Evolutionary conservation across 768 basidiomycete genomes (phyloP), one percentile per base, ranked within the genome.

Genomic region (Tricholoma hemisulphureum): DNA sequence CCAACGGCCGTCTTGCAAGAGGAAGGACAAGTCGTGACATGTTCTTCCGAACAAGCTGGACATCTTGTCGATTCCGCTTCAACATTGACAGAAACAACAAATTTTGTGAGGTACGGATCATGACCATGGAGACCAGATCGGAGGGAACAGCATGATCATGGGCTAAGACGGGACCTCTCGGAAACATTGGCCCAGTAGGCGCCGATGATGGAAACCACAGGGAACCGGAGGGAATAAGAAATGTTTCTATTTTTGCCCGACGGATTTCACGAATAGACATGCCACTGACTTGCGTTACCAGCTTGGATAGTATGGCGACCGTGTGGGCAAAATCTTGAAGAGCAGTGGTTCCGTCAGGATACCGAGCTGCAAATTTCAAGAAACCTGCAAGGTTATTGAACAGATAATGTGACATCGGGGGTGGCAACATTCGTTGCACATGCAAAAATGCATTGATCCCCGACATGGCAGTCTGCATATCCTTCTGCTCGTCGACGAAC

Each of bases 361-460:
- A 75, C 32, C 79, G 77, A 20, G 83, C 71, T 31, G 76, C 63
- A 50, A 73, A 72, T 65, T 87, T 89, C 61, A 93, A 68, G 56
- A 84, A 86, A 1, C 90, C 89, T 10, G 84, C 80, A 6, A 91
- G 68, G 63, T 86, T 80, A 65, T 89, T 91, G 74, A 91, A 86
- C 18, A 88, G 65, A 62, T 83, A 77, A 67, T 91, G 84, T 0
- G 85, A 73, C 73, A 87, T 75, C 0, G 83, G 78, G 2, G 87
- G 88, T 1, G 90, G 89, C 6, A 91, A 73, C 10, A 71, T 62
- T 6, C 74, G 67, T 53, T 82, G 82, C 26, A 83, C 71, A 66
- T 88, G 85, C 16, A 89, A 64, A 48, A 89, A 78, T 2, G 80
- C 77, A 14, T 83, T 77, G 26, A 91, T 71, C 2, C 79, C 78